Base-by-base conservation (phyloP, 2,329 filamentous ascomycete genomes). In the Ascochyta clinopodiicola region DNA sequence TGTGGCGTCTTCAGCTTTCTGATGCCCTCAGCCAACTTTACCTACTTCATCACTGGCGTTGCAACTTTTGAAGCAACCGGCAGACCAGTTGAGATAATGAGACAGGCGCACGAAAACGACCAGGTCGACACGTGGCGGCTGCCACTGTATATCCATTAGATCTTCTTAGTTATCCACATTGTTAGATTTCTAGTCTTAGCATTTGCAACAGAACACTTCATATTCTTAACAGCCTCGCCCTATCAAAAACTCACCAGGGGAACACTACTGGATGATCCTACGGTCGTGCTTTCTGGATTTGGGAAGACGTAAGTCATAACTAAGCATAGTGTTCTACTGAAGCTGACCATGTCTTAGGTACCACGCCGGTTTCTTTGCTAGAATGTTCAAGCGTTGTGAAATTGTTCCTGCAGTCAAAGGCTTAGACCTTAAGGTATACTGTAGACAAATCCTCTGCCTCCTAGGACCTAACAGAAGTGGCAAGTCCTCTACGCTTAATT, bases 271-370 rank as follows among this genome's bases (percentile, higher is more conserved):
- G 44, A 43, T 3, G 57, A 54, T 34, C 58, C 67, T 29, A 88
- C 91, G 8, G 66, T 68, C 22, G 60, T 45, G 5, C 42, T 70
- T 2, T 55, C 56, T 1, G 54, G 43, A 2, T 65, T 70, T 32
- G 56, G 55, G 22, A 68, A 69, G 36, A 69, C 62, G 61, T 67
- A 48, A 44, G 62, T 53, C 12, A 21, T 3, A 12, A 12, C 12
- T n/a, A 3, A 9, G 1, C 8, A 7, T 25, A 36, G 9, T 1
- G 19, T 10, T 19, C 15, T 27, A 12, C 44, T 6, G 7, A 19
- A 36, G 19, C 36, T 62, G n/a, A 61, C 21, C 5, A 4, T 19
- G 15, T 8, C 15, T 0, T 27, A 62, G 60, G 6, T 68, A 66
- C 31, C 56, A 47, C 10, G 53, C 64, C 15, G 51, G 59, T 2